Base-by-base conservation (phyloP, 129 eudicot species). In the Artemisia annua region DNA sequence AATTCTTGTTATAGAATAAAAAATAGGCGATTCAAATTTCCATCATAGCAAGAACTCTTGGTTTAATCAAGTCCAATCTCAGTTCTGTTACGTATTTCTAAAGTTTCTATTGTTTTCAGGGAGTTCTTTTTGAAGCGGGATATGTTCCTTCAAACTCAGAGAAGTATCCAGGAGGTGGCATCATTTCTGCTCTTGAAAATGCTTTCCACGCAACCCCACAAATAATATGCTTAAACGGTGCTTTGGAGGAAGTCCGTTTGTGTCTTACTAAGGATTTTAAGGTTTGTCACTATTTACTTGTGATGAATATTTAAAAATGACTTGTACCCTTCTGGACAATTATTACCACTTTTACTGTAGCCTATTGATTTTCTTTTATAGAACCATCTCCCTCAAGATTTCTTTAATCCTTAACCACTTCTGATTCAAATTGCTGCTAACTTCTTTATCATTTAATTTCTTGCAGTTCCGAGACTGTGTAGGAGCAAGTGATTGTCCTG, bases 391-490 rank as follows among this genome's bases (percentile, higher is more conserved):
- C 11, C 16, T 17, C 54, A 53, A 10, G 58, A 67, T 50, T 50
- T 68, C 7, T 49, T 74, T 63, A 74, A 52, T 74, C 63, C 63
- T 59, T 12, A 60, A 63, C 50, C 4, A 48, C 60, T 28, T 73
- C 11, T 65, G 55, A 30, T 58, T 39, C 17, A 13, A 3, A 60
- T 19, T 61, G 17, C 26, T 59, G 8, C 43, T 77, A 30, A 51
- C 44, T 65, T 56, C 35, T 53, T 11, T 50, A 19, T 4, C 32
- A 43, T 24, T 76, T 22, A 5, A 74, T n/a, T 44, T 62, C 18
- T 80, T 85, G 71, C 88, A 94, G 98, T 85, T 87, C 48, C 87
- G 96, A 69, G 98, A 94, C 49, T 94, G 98, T 84, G 87, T 71
- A 22, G 75, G 87, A 14, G 68, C 50, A 75, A 76, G 83, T 53